Evolutionary conservation across 768 basidiomycete species (phyloP).

Genomic region (Trametes gibbosa): DNA sequence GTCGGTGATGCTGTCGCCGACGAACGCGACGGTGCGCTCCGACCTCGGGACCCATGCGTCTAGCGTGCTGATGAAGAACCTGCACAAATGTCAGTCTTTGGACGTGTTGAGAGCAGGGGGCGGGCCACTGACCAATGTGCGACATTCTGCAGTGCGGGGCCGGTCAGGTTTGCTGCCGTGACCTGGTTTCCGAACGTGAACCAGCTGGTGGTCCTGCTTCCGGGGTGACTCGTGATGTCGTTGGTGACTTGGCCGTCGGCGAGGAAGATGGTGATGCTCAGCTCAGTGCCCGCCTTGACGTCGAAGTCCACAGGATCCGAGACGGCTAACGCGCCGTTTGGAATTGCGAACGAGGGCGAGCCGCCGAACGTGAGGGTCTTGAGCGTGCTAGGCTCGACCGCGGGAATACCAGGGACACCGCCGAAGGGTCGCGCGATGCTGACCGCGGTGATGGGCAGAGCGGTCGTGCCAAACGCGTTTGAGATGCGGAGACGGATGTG

Average conservation of each 20-base stretch:
- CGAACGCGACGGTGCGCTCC: constrained; percentile 37
- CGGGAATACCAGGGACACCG: constrained; percentile 36
- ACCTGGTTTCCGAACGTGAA: constrained; percentile 39
- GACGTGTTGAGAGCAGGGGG: background rate
- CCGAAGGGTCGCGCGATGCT: constrained; percentile 41
- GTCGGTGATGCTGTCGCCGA: constrained; percentile 55
- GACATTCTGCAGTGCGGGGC: constrained; percentile 29
- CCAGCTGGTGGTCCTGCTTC: constrained; percentile 46
- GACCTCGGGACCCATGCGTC: constrained; percentile 37
- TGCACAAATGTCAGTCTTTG: constrained; percentile 7
- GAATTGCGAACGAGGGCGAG: constrained; percentile 36
- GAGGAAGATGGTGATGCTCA: constrained; percentile 43
- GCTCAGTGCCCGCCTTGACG: constrained; percentile 36
- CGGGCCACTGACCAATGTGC: constrained; percentile 35
- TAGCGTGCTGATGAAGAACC: constrained; percentile 45
- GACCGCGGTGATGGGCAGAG: constrained; percentile 43
- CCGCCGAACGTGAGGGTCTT: constrained; percentile 45
- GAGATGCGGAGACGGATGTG: constrained; percentile 46
- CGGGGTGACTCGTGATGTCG: constrained; percentile 46
- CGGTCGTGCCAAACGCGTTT: constrained; percentile 45
- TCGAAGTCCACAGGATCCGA: constrained; percentile 45
- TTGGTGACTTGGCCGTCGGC: constrained; percentile 40
- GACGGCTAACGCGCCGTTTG: constrained; percentile 43
- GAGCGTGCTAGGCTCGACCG: constrained; percentile 36
- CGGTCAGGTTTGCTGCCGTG: constrained; percentile 36